Evolutionary conservation across 1,139 yeast genomes (phyloP).

Genomic region (Pichia sp.): DNA sequence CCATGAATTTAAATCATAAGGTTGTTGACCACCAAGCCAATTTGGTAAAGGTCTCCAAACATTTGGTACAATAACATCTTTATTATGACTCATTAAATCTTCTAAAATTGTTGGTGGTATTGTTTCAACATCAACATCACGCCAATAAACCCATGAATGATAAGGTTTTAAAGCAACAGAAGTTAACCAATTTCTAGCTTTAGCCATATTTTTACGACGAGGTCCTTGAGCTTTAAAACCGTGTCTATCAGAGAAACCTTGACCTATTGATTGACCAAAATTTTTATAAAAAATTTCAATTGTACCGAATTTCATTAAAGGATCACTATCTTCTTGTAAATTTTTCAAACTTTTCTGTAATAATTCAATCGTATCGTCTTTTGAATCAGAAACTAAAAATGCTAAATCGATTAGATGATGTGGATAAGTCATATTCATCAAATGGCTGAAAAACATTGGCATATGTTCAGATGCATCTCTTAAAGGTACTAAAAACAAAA

Average conservation of each 20-base stretch:
- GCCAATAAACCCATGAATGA: constrained; percentile 91
- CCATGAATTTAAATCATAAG: constrained; percentile 86
- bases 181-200: constrained; percentile 83
- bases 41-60: constrained; percentile 84
- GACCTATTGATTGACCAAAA: constrained; percentile 81
- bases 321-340: constrained; percentile 39
- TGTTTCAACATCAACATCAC: constrained; percentile 83
- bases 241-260: constrained; percentile 84
- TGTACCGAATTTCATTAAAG: constrained; percentile 42
- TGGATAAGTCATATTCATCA: constrained; percentile 51
- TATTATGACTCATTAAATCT: constrained; percentile 67
- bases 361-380: constrained; percentile 50
- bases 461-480: constrained; percentile 58
- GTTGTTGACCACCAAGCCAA: constrained; percentile 70
- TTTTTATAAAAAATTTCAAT: constrained; percentile 70
- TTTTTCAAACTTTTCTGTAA: constrained; percentile 36
- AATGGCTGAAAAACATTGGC: constrained; percentile 54
- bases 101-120: constrained; percentile 73
- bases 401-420: constrained; percentile 52
- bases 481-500: constrained; percentile 50
- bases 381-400: constrained; percentile 50
- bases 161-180: constrained; percentile 71
- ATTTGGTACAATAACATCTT: constrained; percentile 81
- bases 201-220: constrained; percentile 79
- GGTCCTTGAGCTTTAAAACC: constrained; percentile 87